Percentiles rank a stretch among this genome's conserved stretches.
Conservation (phyloP, 768 basidiomycete species). For the Amanita brunnescens region DNA sequence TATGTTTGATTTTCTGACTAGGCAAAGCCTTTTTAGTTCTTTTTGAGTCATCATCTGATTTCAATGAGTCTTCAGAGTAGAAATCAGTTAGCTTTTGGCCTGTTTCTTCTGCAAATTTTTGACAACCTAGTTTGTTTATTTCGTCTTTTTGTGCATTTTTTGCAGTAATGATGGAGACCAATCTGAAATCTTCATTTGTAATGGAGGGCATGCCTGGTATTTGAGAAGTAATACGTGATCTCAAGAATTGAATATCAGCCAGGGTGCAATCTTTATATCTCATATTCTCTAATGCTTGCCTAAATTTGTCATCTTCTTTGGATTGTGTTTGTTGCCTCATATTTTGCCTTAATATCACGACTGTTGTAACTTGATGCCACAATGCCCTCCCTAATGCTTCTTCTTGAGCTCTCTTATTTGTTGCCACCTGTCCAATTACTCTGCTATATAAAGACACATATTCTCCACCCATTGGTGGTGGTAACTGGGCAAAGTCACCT, state of each 20-base stretch:
- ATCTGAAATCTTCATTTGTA: constrained; percentile 12
- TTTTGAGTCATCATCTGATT: not conserved
- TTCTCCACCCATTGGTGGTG: constrained; percentile 15
- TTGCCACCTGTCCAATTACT: constrained; percentile 1
- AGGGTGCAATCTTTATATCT: constrained; percentile 17
- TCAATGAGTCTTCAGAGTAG: constrained; percentile 18
- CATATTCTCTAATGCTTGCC: constrained; percentile 19
- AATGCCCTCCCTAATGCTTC: constrained; percentile 17
- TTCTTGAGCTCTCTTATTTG: constrained; percentile 9
- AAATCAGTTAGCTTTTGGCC: constrained; percentile 19
- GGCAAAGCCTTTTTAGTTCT: not conserved
- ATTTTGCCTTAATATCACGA: constrained; percentile 24
- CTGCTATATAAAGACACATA: constrained; percentile 12
- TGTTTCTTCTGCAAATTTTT: constrained; percentile 23
- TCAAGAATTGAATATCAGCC: constrained; percentile 20
- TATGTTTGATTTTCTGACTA: not conserved
- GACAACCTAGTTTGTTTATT: constrained; percentile 20
- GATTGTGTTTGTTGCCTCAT: constrained; percentile 19
- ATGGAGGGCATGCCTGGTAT: not conserved
- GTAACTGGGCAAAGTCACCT: constrained; percentile 30
- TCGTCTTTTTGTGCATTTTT: constrained; percentile 21
- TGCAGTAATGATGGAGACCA: constrained; percentile 25
- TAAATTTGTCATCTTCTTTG: constrained; percentile 11
- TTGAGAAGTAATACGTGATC: constrained; percentile 11
- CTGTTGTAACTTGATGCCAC: constrained; percentile 24